A percentile compares a stretch with the other conserved stretches of the same genome.
Evolutionary conservation across 176 grass and related monocot species (phyloP).

Genomic region (Aegilops bicornis): DNA sequence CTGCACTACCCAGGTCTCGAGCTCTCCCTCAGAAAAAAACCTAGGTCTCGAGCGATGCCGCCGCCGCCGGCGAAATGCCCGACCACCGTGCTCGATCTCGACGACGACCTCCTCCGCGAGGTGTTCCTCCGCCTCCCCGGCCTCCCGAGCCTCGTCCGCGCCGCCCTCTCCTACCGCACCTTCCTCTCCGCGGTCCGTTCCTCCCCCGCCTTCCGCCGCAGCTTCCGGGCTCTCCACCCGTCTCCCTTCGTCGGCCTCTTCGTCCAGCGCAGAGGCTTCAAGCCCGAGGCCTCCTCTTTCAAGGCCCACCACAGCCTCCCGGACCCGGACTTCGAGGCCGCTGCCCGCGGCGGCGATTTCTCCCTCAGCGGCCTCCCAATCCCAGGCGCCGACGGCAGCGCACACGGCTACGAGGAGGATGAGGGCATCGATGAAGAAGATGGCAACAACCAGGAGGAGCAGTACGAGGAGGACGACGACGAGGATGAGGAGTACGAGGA

Average conservation of each 20-base stretch:
- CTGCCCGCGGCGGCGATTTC: background rate
- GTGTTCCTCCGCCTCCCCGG: background rate
- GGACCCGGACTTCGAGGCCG: background rate
- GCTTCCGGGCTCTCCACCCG: background rate
- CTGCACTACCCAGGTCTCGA: too few relatives aligned
- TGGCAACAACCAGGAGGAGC: too few relatives aligned
- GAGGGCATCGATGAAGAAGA: too few relatives aligned
- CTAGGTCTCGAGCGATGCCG: too few relatives aligned
- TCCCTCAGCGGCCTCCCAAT: background rate
- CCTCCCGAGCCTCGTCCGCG: background rate
- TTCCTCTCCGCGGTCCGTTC: background rate
- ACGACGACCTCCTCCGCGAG: background rate
- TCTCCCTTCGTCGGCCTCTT: background rate
- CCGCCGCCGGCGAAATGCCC: background rate
- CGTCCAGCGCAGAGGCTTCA: background rate
- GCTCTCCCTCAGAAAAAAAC: too few relatives aligned
- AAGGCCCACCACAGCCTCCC: background rate
- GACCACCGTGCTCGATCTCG: background rate
- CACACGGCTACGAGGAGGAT: background rate
- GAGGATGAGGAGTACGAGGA: too few relatives aligned
- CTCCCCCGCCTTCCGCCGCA: background rate
- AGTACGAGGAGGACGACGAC: too few relatives aligned
- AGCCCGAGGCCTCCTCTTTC: background rate
- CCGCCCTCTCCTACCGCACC: background rate
- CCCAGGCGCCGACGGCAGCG: too few relatives aligned